Evolutionary conservation across 1,284 basidiomycete genomes (phyloP), one percentile per base, ranked within the genome.

Genomic region (Neolentinus lepideus): DNA sequence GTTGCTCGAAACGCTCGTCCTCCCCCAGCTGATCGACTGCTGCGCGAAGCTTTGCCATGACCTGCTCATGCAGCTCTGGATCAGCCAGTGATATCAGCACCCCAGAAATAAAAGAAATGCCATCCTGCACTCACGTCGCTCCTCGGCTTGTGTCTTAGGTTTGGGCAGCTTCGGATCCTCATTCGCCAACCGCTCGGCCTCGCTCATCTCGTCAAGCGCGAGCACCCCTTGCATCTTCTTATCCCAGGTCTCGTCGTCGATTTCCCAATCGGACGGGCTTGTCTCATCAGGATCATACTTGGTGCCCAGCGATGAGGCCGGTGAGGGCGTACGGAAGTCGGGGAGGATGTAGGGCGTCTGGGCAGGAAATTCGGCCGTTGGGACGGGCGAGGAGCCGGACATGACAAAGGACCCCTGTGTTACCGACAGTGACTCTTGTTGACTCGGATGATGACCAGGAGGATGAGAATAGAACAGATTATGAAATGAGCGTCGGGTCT

Each of bases 261-360:
- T 65, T 53, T 82, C 83, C 9, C 66, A 66, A 62, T 89, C 86
- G 12, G 77, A 80, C 22, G 70, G 66, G 14, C 74, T 73, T 1
- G 84, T 85, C 61, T 83, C 79, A 64, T 89, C 87, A 24, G 73
- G 74, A 6, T 74, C 78, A 56, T 87, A 84, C 8, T 77, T 71
- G 27, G 85, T 87, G 53, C 83, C 85, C 45, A 90, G 76, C 4
- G 87, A 87, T 59, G 83, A 86, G 14, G 84, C 79, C 19, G 87
- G 87, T 2, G 87, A 89, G 1, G 85, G 77, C 3, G 80, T 76
- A 21, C 85, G 82, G 35, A 87, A 73, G 50, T 87, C 75, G 9
- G 85, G 84, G 4, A 81, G 75, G 19, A 81, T 82, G 61, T 89
- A 89, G 10, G 68, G 67, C 3, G 71, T 63, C 52, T 73, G 70